Base-by-base conservation (phyloP, 2,329 filamentous ascomycete genomes). In the Dactylonectria macrodidyma region DNA sequence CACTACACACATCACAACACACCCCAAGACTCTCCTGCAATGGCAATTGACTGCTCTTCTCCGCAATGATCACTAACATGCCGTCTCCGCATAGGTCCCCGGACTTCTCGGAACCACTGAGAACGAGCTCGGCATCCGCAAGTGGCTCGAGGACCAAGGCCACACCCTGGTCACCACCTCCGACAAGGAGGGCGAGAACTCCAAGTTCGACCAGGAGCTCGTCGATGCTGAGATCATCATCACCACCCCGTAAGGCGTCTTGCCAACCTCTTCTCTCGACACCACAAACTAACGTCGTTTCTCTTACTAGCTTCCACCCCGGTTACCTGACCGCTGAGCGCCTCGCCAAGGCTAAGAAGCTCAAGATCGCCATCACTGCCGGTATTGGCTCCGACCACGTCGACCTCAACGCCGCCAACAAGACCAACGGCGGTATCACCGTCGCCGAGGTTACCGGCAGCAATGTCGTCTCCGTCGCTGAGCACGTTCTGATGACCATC, bases 401-500 rank as follows among this genome's bases (percentile, higher is more conserved):
- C 81, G 96, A 99, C 86, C 90, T 98, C 72, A 91, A 98, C 82
- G 95, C 93, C 51, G 96, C 96, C 83, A 98, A 98, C 92, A 95
- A 92, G 87, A 98, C 95, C 85, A 99, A 99, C 83, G 95, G 95
- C 79, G 96, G 96, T 81, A 86, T 98, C 85, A 99, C 95, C 76
- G 96, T 99, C 70, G 95, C 95, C 72, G 96, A 99, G 84, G 96
- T 99, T 73, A 99, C 96, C 10, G 96, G 96, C 80, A 97, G 93
- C 86, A 99, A 99, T 83, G 96, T 99, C 78, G 95, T 98, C 78
- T 98, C 96, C 59, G 96, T 99, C 72, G 96, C 96, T 68, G 96
- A 99, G 90, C 96, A 99, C 86, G 96, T 99, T 77, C 85, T 99
- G 86, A 98, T 99, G 96, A 99, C 96, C 82, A 98, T 98, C 84